These are phyloP conservation scores for Naganishia antarctica DNA, from an alignment of 768 basidiomycete species.

Conservation along the genomic window DNA sequence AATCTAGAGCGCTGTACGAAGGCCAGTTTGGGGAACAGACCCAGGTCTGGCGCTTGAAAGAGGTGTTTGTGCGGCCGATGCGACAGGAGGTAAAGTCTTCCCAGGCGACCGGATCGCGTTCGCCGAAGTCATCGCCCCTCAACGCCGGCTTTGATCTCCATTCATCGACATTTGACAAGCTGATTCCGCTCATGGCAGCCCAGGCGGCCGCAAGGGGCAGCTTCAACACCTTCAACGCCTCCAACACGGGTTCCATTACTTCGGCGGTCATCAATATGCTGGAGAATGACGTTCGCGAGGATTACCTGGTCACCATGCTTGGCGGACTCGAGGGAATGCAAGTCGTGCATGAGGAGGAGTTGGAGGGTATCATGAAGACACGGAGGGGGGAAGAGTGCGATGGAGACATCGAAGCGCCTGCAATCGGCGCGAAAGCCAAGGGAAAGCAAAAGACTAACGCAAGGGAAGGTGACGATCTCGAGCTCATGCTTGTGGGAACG, in stretches of 20 bases:
- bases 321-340: conserved; percentile 22
- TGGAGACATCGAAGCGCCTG: not conserved
- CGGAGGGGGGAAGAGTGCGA: conserved; percentile 5
- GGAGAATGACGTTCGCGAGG: conserved; percentile 14
- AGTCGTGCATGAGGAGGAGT: conserved; percentile 11
- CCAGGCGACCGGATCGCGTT: not conserved
- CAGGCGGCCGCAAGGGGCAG: not conserved
- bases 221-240: not conserved
- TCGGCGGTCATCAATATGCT: conserved; percentile 19
- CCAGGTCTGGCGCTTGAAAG: conserved; percentile 75
- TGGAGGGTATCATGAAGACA: conserved; percentile 10
- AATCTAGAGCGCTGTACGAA: conserved; percentile 66
- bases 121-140: not conserved
- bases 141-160: conserved; percentile 20
- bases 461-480: conserved; percentile 37
- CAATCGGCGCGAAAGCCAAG: not conserved
- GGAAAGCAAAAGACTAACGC: not conserved
- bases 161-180: conserved; percentile 20
- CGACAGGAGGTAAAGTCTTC: too few relatives aligned
- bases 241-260: conserved; percentile 6
- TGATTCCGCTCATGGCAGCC: conserved; percentile 10
- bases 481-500: conserved; percentile 45
- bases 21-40: conserved; percentile 74
- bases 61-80: conserved; percentile 42
- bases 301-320: conserved; percentile 24